Evolutionary conservation across 768 basidiomycete species (phyloP), one percentile per base, ranked within the genome.

Genomic region (Strobilomyces echinocephalus): DNA sequence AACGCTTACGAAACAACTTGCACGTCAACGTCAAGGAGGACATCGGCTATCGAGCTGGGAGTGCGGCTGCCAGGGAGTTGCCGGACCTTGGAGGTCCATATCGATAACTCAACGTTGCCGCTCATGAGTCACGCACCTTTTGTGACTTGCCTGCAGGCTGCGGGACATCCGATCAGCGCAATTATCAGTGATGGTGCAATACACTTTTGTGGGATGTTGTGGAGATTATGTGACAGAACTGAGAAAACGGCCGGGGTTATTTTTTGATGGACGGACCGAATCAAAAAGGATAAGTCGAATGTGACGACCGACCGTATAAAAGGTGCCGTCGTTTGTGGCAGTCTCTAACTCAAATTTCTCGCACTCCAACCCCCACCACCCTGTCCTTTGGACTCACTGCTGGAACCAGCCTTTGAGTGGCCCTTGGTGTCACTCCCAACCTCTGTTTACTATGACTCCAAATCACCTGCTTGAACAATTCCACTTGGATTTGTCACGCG

Each of bases 381-480:
- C 45, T 30, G 5, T 21, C 21, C 38, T 10, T 31, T 66, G 55
- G 56, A 43, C 48, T 11, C 21, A 9, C 26, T 44, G 53, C 62
- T 57, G 51, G 50, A n/a, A 43, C 52, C 51, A 57, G 40, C 44
- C 45, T 44, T 47, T 47, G 41, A 55, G 47, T 63, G 60, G 65
- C 49, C 45, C 50, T 58, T 69, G 60, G 66, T 58, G 67, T 69
- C 72, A 68, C 70, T 62, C 67, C 58, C 50, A 1, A 2, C 38
- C 49, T 39, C 50, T 64, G 35, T 72, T 54, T 72, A 43, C 71
- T 71, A 68, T 71, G 74, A 73, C 64, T 63, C 75, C 75, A 66
- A 75, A 59, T 61, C 63, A 61, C 47, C 41, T 49, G 60, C 58
- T 48, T 60, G 58, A 54, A 63, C 66, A 61, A 54, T 55, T 70